Percentiles rank a stretch among this genome's conserved stretches.
These are phyloP conservation scores for Penicillium paxilli DNA, from an alignment of 495 filamentous ascomycete genomes.

Conservation along the genomic window DNA sequence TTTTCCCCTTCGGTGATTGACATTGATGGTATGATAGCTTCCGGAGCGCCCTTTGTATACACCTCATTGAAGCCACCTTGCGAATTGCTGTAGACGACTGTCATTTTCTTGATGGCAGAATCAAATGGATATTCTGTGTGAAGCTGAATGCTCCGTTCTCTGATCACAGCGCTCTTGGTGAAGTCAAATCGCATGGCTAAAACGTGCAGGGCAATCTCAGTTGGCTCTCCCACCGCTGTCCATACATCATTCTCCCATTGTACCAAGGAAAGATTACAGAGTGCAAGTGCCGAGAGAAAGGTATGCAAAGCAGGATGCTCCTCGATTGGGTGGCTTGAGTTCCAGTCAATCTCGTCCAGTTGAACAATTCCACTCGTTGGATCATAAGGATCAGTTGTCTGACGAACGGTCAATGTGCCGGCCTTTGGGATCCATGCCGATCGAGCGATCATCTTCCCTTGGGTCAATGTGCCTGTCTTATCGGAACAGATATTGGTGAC, in stretches of 20 bases:
- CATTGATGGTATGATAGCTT: constrained; percentile 58
- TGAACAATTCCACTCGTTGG: constrained; percentile 65
- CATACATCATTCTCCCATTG: constrained; percentile 53
- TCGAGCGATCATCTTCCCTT: constrained; percentile 74
- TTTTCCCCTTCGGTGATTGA: constrained; percentile 50
- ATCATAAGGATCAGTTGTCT: constrained; percentile 56
- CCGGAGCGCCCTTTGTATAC: constrained; percentile 69
- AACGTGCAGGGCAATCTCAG: constrained; percentile 80
- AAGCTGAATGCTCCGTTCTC: constrained; percentile 59
- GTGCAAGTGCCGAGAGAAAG: constrained; percentile 69
- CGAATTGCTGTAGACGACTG: constrained; percentile 60
- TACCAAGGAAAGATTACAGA: constrained; percentile 77
- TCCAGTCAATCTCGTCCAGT: constrained; percentile 36
- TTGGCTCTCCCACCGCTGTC: constrained; percentile 79
- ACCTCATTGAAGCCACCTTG: constrained; percentile 45
- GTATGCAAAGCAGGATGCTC: constrained; percentile 49
- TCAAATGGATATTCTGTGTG: constrained; percentile 80
- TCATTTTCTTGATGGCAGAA: constrained; percentile 81
- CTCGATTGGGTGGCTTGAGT: constrained; percentile 16
- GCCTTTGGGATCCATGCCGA: constrained; percentile 72
- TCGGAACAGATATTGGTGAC: constrained; percentile 89
- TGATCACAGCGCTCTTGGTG: constrained; percentile 56
- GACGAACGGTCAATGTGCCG: constrained; percentile 57
- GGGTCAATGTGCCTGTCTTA: constrained; percentile 83
- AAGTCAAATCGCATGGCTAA: constrained; percentile 70